Evolutionary conservation across 148 eudicot genomes (phyloP).

Genomic region (Rhododendron griersonianum): DNA sequence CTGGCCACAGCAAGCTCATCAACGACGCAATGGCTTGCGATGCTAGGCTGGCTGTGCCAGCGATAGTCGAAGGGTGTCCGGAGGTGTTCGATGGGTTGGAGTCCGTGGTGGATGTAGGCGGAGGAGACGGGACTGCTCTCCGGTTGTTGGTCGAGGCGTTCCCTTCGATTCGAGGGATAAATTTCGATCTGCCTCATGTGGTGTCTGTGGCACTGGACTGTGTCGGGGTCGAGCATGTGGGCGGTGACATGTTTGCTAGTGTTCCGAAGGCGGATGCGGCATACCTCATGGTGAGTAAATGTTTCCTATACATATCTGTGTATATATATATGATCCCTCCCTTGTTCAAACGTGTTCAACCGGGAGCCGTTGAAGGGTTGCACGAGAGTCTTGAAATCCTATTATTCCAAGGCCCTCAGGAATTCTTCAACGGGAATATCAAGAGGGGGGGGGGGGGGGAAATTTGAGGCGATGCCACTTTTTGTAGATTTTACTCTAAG

Average conservation of each 20-base stretch:
- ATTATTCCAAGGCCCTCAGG: not conserved
- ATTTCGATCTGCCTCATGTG: slow-evolving; percentile 72
- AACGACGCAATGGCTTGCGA: slow-evolving; percentile 63
- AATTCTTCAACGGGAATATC: not conserved
- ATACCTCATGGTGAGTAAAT: slow-evolving; percentile 31
- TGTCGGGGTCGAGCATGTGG: slow-evolving; percentile 42
- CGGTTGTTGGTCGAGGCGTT: slow-evolving; percentile 33
- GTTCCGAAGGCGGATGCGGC: slow-evolving; percentile 62
- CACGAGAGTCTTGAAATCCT: not conserved
- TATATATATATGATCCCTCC: too few relatives aligned
- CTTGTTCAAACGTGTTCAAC: too few relatives aligned
- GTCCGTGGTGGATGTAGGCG: slow-evolving; percentile 70
- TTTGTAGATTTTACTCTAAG: not conserved
- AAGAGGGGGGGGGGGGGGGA: too few relatives aligned
- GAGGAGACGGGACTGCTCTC: slow-evolving; percentile 59
- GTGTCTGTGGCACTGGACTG: slow-evolving; percentile 18
- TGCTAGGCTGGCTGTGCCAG: slow-evolving; percentile 34
- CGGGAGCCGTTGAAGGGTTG: not conserved
- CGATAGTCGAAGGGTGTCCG: slow-evolving; percentile 34
- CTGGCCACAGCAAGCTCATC: slow-evolving; percentile 40
- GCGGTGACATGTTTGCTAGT: slow-evolving; percentile 55
- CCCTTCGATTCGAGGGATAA: slow-evolving; percentile 56
- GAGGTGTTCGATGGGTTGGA: slow-evolving; percentile 37
- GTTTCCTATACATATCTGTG: not conserved
- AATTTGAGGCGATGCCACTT: not conserved